Evolutionary conservation across 129 eudicot species (phyloP).

Genomic region (Oenanthe sinensis): DNA sequence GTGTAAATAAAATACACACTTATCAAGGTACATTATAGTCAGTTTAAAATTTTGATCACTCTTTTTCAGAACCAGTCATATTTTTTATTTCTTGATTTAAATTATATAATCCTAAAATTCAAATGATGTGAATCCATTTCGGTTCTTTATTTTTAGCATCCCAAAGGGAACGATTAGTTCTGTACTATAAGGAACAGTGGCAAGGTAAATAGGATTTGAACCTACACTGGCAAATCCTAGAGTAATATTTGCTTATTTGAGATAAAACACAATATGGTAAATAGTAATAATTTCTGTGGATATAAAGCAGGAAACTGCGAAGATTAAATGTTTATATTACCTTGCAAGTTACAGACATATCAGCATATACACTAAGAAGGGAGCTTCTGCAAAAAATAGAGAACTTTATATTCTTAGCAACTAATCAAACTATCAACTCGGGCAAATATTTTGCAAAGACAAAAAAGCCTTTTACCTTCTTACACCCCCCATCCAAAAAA

Average conservation of each 20-base stretch:
- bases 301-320: slow-evolving; percentile 4
- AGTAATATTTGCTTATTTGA: neutral
- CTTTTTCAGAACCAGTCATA: neutral
- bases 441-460: neutral
- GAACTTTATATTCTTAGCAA: neutral
- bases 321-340: slow-evolving; percentile 22
- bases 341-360: slow-evolving; percentile 99
- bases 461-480: neutral
- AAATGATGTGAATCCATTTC: neutral
- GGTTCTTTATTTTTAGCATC: neutral
- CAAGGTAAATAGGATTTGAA: neutral
- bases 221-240: neutral
- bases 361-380: slow-evolving; percentile 98
- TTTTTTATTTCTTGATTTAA: neutral
- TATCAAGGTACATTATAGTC: neutral
- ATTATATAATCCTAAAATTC: neutral
- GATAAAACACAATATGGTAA: neutral
- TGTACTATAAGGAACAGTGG: neutral
- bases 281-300: neutral
- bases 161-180: neutral
- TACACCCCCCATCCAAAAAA: neutral
- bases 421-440: neutral
- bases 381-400: slow-evolving; percentile 56
- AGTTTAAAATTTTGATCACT: neutral
- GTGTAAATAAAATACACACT: slow-evolving; percentile 16